These are phyloP conservation scores for Curvularia sp. DNA, from an alignment of 2,329 filamentous ascomycete species.

Conservation along the genomic window DNA sequence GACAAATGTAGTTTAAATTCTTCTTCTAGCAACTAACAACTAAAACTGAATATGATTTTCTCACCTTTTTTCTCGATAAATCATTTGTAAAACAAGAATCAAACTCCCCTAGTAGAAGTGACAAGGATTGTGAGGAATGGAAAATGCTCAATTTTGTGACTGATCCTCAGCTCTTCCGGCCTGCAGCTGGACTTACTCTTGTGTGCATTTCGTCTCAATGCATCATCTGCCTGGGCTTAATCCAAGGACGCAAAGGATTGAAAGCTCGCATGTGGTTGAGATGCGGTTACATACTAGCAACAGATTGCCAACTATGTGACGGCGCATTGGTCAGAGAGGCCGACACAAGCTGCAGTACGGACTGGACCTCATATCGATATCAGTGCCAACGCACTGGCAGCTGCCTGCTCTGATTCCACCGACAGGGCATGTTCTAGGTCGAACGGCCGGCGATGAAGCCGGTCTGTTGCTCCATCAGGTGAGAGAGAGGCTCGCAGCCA, in stretches of 20 bases:
- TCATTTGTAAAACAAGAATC: background rate
- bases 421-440: constrained; percentile 7
- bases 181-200: background rate
- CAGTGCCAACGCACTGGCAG: constrained; percentile 18
- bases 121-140: constrained; percentile 11
- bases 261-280: background rate
- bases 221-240: background rate
- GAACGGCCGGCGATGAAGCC: constrained; percentile 3
- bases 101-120: background rate
- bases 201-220: constrained; percentile 4
- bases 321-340: background rate
- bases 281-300: background rate
- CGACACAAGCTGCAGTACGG: constrained; percentile 8
- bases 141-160: constrained; percentile 6
- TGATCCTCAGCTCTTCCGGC: background rate
- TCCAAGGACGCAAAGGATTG: background rate
- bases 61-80: constrained; percentile 5
- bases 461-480: constrained; percentile 9
- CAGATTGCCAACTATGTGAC: constrained; percentile 1
- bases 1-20: background rate
- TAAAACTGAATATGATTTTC: constrained; percentile 14
- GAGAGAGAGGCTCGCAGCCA: constrained; percentile 21
- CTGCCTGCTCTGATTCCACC: constrained; percentile 9
- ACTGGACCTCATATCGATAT: constrained; percentile 17
- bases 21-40: constrained; percentile 3